phyloP scores from a whole-genome alignment of 2,329 filamentous ascomycete species.

The Seiridium cupressi region DNA sequence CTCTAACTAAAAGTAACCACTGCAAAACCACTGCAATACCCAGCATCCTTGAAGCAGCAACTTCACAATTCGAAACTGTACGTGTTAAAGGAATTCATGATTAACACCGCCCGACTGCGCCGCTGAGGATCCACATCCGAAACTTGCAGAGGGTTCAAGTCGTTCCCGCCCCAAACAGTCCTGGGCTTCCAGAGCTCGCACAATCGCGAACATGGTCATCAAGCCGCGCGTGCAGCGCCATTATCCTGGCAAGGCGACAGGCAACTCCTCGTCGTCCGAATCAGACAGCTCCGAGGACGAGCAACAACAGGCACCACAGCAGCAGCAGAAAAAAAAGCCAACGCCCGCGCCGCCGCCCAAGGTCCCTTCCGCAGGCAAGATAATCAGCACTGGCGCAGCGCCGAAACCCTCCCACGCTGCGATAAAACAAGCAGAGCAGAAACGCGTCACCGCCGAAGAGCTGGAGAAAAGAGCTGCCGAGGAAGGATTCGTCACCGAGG shows the following conservation, averaged over 20 bases:
- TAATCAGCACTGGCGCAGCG: constrained; percentile 42
- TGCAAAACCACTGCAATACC: too few species aligned
- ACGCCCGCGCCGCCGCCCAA: constrained; percentile 50
- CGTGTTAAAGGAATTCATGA: too few species aligned
- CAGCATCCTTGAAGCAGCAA: too few species aligned
- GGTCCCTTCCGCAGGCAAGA: constrained; percentile 53
- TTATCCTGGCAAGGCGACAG: constrained; percentile 76
- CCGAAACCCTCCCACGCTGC: not conserved
- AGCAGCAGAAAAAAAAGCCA: constrained; percentile 13
- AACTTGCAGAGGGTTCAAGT: too few species aligned
- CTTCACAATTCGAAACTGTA: too few species aligned
- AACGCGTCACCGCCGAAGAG: constrained; percentile 34
- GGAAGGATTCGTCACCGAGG: constrained; percentile 58
- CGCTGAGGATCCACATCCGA: too few species aligned
- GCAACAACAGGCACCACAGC: not conserved
- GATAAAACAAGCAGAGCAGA: constrained; percentile 35
- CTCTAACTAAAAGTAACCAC: too few species aligned
- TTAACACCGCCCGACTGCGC: too few species aligned
- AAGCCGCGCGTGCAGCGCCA: constrained; percentile 51
- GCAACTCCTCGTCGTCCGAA: constrained; percentile 49
- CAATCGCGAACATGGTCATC: not conserved
- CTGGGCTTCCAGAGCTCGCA: too few species aligned
- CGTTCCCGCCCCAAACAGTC: too few species aligned
- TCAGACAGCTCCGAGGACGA: constrained; percentile 42
- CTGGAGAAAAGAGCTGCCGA: not conserved